Evolutionary conservation across 768 basidiomycete genomes (phyloP).

Genomic region (Suillus plorans): DNA sequence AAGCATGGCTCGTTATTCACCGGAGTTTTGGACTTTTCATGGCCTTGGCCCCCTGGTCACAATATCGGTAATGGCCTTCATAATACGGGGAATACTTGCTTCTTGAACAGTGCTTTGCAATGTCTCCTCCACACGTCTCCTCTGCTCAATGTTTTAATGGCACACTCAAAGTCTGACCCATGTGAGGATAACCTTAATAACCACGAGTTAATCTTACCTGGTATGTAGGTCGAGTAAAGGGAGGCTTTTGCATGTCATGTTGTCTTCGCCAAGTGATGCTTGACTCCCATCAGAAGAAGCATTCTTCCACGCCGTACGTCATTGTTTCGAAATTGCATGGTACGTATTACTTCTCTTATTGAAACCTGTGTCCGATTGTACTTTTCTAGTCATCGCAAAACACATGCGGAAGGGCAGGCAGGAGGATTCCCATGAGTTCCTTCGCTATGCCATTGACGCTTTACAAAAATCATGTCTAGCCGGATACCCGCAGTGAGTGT

Average conservation of each 20-base stretch:
- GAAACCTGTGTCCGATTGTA: constrained; percentile 11
- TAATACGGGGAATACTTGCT: constrained; percentile 94
- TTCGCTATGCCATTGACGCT: constrained; percentile 90
- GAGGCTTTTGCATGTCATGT: constrained; percentile 80
- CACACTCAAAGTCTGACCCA: constrained; percentile 47
- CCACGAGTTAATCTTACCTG: constrained; percentile 9
- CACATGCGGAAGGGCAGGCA: constrained; percentile 89
- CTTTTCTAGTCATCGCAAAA: constrained; percentile 78
- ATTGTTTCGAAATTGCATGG: constrained; percentile 73
- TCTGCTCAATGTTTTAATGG: constrained; percentile 59
- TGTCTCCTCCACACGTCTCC: constrained; percentile 92
- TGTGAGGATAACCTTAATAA: constrained; percentile 50
- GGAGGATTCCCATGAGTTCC: constrained; percentile 97
- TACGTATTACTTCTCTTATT: constrained; percentile 34
- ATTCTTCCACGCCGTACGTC: constrained; percentile 58
- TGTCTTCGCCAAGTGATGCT: constrained; percentile 56
- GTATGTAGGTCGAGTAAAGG: constrained; percentile 39
- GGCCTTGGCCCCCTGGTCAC: constrained; percentile 66
- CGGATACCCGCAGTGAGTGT: constrained; percentile 66
- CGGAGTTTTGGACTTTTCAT: constrained; percentile 58
- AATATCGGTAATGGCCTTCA: constrained; percentile 62
- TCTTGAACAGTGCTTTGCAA: constrained; percentile 92
- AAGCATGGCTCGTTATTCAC: constrained; percentile 46
- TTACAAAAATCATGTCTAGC: constrained; percentile 83
- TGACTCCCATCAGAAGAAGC: constrained; percentile 47